Conservation (phyloP, 2,329 filamentous ascomycete genomes). For the Xylaria sp. region DNA sequence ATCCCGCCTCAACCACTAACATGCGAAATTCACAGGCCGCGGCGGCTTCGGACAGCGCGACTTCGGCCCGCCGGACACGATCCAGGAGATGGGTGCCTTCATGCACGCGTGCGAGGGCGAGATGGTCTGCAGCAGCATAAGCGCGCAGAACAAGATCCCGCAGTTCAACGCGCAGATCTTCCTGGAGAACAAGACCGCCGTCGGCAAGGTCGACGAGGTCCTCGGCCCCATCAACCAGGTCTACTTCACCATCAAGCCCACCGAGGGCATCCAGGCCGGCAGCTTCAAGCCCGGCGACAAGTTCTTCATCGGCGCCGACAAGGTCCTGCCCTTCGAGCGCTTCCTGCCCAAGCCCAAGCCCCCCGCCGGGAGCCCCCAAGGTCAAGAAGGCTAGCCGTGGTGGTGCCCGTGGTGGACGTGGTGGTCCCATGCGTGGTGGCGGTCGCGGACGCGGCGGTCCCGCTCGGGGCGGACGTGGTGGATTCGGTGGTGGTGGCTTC, state of each 20-base stretch:
- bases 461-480: slow-evolving; percentile 27
- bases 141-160: slow-evolving; percentile 73
- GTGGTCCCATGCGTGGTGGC: slow-evolving; percentile 43
- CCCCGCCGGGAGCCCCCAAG: slow-evolving; percentile 57
- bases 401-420: slow-evolving; percentile 45
- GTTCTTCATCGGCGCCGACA: slow-evolving; percentile 93
- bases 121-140: slow-evolving; percentile 93
- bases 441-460: slow-evolving; percentile 46
- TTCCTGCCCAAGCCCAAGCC: slow-evolving; percentile 94
- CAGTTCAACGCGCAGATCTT: slow-evolving; percentile 99
- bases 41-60: slow-evolving; percentile 33
- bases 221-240: slow-evolving; percentile 96
- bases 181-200: slow-evolving; percentile 92
- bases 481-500: slow-evolving; percentile 31
- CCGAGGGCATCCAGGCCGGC: slow-evolving; percentile 89
- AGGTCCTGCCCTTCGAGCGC: slow-evolving; percentile 88
- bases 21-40: slow-evolving; percentile 24
- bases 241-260: slow-evolving; percentile 96
- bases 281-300: slow-evolving; percentile 97
- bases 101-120: slow-evolving; percentile 94
- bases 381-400: slow-evolving; percentile 64
- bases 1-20: not conserved
- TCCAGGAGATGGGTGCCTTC: slow-evolving; percentile 81
- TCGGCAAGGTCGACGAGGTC: slow-evolving; percentile 98
- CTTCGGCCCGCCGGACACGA: slow-evolving; percentile 33